Evolutionary conservation across 139 green algal genomes (phyloP).

Genomic region (Nannochloris sp.): DNA sequence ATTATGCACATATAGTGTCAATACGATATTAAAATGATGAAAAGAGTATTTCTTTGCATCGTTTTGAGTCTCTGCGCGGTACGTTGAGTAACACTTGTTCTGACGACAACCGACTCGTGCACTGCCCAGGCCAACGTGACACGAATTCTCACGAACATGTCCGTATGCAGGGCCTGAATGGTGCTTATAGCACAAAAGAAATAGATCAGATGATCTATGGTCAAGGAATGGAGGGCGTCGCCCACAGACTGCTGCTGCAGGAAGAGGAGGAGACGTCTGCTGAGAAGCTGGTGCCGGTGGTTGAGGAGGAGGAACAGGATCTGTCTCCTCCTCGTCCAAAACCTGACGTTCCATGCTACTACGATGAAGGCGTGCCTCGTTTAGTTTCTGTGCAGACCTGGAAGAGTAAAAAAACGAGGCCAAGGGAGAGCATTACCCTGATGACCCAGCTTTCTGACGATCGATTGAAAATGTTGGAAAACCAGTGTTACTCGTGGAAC

Average conservation of each 20-base stretch:
- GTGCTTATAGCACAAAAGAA: background rate
- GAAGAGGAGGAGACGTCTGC: no score
- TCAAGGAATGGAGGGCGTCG: background rate
- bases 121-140: background rate
- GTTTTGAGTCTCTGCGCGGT: no score
- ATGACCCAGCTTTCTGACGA: constrained; percentile 15
- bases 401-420: constrained; percentile 4
- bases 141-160: background rate
- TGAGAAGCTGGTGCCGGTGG: background rate
- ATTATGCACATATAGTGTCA: no score
- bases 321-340: background rate
- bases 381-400: constrained; percentile 4
- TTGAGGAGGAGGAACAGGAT: background rate
- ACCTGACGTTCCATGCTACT: background rate
- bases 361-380: background rate
- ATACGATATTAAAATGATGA: no score
- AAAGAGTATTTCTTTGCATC: no score
- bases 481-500: constrained; percentile 8
- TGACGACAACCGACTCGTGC: background rate
- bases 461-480: constrained; percentile 8
- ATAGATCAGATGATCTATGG: background rate
- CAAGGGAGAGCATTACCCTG: constrained; percentile 10
- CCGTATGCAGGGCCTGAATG: background rate
- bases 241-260: no score
- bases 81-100: no score